Percentiles rank a stretch among this genome's conserved stretches.
phyloP scores from a whole-genome alignment of 2,329 filamentous ascomycete genomes.

The Botrytis byssoidea region DNA sequence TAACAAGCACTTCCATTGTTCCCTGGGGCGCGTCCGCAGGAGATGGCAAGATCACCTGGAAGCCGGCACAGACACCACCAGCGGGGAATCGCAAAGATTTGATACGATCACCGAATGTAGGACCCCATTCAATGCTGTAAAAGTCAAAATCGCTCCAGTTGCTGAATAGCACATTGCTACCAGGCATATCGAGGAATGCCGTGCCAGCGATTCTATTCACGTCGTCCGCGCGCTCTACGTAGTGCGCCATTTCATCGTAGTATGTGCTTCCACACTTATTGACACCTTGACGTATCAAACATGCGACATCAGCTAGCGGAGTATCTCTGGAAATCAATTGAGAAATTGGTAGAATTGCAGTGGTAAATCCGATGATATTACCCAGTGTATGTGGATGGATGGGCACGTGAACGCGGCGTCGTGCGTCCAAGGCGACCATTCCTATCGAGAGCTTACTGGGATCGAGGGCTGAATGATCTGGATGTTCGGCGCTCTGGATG shows the following conservation, averaged over 20 bases:
- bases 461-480: constrained; percentile 6
- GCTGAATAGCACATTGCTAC: constrained; percentile 10
- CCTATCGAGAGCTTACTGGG: neutral
- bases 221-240: constrained; percentile 7
- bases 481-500: neutral
- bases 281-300: neutral
- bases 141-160: constrained; percentile 9
- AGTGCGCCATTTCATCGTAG: neutral
- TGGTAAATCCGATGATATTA: constrained; percentile 2
- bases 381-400: constrained; percentile 2
- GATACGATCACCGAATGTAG: constrained; percentile 1
- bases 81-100: constrained; percentile 4
- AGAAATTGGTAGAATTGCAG: constrained; percentile 1
- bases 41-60: constrained; percentile 8
- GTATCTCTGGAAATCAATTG: constrained; percentile 1
- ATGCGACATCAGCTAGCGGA: constrained; percentile 4
- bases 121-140: constrained; percentile 17
- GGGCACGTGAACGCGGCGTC: constrained; percentile 11
- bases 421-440: neutral
- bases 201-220: constrained; percentile 2
- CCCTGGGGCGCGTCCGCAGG: constrained; percentile 7
- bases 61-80: constrained; percentile 7
- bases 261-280: constrained; percentile 9
- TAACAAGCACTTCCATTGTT: constrained; percentile 8
- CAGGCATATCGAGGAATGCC: constrained; percentile 10